Percentiles rank a stretch among this genome's conserved stretches.
phyloP scores from a whole-genome alignment of 805 yeast species.

The Metschnikowia amazonensis region DNA sequence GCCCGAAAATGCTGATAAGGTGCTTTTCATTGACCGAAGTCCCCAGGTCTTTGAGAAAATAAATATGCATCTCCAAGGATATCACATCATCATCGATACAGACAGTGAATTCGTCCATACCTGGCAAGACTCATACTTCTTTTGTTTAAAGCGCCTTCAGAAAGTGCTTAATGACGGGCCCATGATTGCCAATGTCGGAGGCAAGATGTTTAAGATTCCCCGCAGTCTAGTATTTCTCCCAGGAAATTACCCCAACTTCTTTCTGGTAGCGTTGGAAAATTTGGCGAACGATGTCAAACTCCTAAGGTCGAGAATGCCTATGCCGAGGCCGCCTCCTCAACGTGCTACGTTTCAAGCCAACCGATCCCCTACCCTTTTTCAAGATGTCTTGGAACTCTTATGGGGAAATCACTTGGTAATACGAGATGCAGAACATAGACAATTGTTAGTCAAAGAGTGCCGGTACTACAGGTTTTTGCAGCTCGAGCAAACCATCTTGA shows the following conservation, averaged over 20 bases:
- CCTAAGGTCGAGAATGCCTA: slow-evolving; percentile 36
- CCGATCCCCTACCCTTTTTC: slow-evolving; percentile 53
- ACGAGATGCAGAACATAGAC: slow-evolving; percentile 51
- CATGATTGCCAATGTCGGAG: slow-evolving; percentile 56
- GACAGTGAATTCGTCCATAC: slow-evolving; percentile 61
- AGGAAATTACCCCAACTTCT: slow-evolving; percentile 78
- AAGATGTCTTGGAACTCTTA: slow-evolving; percentile 50
- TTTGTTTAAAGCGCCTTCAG: slow-evolving; percentile 56
- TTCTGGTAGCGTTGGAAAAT: slow-evolving; percentile 57
- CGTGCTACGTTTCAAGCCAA: slow-evolving; percentile 51
- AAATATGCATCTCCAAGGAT: slow-evolving; percentile 76
- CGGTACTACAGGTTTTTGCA: slow-evolving; percentile 71
- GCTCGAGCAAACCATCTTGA: slow-evolving; percentile 67
- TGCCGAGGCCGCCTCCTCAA: slow-evolving; percentile 77
- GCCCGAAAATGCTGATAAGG: slow-evolving; percentile 35
- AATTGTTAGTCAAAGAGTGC: slow-evolving; percentile 62
- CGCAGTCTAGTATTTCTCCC: slow-evolving; percentile 47
- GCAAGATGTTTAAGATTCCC: slow-evolving; percentile 55
- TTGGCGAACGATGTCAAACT: slow-evolving; percentile 45
- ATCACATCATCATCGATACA: slow-evolving; percentile 55
- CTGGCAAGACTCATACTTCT: slow-evolving; percentile 69
- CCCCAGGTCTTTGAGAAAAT: slow-evolving; percentile 66
- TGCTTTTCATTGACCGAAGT: slow-evolving; percentile 68
- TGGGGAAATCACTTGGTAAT: slow-evolving; percentile 52
- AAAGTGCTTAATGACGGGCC: slow-evolving; percentile 50